phyloP scores from a whole-genome alignment of 2,329 filamentous ascomycete genomes.

The Arthrobotrys entomopaga region DNA sequence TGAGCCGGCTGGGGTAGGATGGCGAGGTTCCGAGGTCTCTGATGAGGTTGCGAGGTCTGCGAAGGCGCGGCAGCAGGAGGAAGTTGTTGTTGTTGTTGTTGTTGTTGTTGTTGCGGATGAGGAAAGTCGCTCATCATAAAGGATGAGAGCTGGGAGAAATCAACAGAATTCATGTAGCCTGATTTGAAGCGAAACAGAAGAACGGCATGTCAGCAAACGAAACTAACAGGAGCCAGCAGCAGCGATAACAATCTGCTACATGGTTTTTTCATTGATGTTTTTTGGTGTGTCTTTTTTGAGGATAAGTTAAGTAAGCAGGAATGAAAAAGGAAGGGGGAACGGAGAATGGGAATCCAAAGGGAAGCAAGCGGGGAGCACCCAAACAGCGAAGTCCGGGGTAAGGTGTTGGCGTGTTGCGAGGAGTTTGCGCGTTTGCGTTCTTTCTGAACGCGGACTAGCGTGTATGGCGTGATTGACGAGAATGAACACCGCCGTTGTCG shows the following conservation, averaged over 20 bases:
- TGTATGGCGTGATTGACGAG: constrained; percentile 47
- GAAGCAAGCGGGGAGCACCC: constrained; percentile 13
- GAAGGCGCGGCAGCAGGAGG: constrained; percentile 32
- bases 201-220: constrained; percentile 47
- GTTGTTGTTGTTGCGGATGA: constrained; percentile 36
- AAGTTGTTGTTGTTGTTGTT: constrained; percentile 22
- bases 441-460: constrained; percentile 22
- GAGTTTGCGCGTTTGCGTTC: constrained; percentile 15
- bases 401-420: constrained; percentile 36
- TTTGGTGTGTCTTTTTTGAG: neutral
- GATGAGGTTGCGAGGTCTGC: constrained; percentile 38
- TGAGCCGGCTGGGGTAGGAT: constrained; percentile 51
- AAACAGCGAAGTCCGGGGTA: constrained; percentile 6
- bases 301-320: neutral
- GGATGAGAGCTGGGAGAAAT: constrained; percentile 49
- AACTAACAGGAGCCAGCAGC: constrained; percentile 20
- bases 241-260: constrained; percentile 15
- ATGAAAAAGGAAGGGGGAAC: constrained; percentile 8
- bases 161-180: constrained; percentile 54
- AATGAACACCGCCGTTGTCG: neutral
- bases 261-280: constrained; percentile 21
- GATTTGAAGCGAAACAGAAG: constrained; percentile 27
- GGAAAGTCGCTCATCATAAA: constrained; percentile 55
- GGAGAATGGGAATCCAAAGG: constrained; percentile 2
- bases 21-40: constrained; percentile 48